Percentiles rank a stretch among this genome's conserved stretches.
Conservation (phyloP, 2,329 filamentous ascomycete genomes). For the Curvularia lunata region DNA sequence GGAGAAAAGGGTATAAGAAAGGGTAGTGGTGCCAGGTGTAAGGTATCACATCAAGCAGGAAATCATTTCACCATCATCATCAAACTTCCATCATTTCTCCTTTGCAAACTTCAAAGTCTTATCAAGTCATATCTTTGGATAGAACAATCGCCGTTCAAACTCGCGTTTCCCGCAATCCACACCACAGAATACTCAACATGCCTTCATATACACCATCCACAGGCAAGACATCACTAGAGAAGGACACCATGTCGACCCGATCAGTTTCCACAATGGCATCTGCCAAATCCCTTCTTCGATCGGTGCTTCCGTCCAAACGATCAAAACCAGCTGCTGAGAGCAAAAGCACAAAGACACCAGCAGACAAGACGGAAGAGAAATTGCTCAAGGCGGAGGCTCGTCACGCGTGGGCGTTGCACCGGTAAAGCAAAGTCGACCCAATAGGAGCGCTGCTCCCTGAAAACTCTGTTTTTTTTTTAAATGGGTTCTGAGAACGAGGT, state of each 20-base stretch:
- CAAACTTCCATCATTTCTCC: no score
- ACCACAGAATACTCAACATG: background rate
- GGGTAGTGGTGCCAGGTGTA: background rate
- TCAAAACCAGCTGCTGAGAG: background rate
- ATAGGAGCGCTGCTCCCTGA: no score
- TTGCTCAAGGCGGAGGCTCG: slow-evolving; percentile 27
- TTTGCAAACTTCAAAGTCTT: no score
- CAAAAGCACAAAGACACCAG: slow-evolving; percentile 13
- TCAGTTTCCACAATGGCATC: slow-evolving; percentile 36
- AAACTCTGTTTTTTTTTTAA: background rate
- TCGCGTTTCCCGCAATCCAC: background rate
- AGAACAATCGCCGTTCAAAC: background rate
- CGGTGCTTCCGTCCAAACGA: slow-evolving; percentile 25
- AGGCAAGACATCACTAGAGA: slow-evolving; percentile 7
- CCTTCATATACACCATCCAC: background rate
- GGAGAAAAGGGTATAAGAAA: background rate
- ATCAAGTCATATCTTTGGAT: background rate
- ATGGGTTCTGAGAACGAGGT: background rate
- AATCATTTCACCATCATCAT: background rate
- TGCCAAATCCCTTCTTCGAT: slow-evolving; percentile 32
- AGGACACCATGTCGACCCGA: slow-evolving; percentile 25
- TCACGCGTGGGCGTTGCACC: slow-evolving; percentile 20
- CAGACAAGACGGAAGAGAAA: slow-evolving; percentile 20
- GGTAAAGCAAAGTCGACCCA: background rate
- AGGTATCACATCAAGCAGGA: background rate